phyloP scores from a whole-genome alignment of 176 grass and related monocot species.

The Musa itinerans region DNA sequence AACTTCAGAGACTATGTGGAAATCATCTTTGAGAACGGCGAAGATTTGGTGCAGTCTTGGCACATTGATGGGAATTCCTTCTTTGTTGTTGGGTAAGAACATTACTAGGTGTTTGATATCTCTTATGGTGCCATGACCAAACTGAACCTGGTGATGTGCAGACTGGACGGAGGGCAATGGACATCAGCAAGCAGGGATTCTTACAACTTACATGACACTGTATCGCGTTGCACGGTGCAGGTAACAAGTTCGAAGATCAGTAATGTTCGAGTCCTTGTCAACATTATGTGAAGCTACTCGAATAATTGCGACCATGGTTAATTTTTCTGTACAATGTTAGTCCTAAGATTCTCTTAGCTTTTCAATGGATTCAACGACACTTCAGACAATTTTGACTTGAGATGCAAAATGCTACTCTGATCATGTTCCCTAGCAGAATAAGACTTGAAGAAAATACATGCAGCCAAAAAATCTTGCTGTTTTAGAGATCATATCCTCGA shows the following conservation, averaged over 20 bases:
- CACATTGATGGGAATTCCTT: neutral
- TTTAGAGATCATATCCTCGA: too few species aligned
- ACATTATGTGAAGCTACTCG: too few species aligned
- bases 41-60: conserved; percentile 9
- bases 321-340: too few species aligned
- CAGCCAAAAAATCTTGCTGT: too few species aligned
- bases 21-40: conserved; percentile 7
- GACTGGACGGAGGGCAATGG: conserved; percentile 7
- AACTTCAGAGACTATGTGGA: conserved; percentile 1
- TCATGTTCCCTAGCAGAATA: too few species aligned
- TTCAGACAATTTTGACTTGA: too few species aligned
- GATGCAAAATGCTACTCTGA: too few species aligned
- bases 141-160: neutral
- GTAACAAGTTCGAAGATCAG: neutral
- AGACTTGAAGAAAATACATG: too few species aligned
- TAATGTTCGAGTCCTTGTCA: too few species aligned
- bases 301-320: too few species aligned
- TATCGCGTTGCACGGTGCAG: conserved; percentile 7
- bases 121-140: neutral
- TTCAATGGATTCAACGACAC: too few species aligned
- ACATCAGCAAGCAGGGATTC: neutral
- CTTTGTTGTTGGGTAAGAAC: neutral
- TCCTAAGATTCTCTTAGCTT: too few species aligned
- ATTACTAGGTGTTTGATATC: neutral
- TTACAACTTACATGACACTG: conserved; percentile 1